A percentile compares a stretch with the other conserved stretches of the same genome.
phyloP scores from a whole-genome alignment of 148 eudicot genomes.

The Arbutus unedo region DNA sequence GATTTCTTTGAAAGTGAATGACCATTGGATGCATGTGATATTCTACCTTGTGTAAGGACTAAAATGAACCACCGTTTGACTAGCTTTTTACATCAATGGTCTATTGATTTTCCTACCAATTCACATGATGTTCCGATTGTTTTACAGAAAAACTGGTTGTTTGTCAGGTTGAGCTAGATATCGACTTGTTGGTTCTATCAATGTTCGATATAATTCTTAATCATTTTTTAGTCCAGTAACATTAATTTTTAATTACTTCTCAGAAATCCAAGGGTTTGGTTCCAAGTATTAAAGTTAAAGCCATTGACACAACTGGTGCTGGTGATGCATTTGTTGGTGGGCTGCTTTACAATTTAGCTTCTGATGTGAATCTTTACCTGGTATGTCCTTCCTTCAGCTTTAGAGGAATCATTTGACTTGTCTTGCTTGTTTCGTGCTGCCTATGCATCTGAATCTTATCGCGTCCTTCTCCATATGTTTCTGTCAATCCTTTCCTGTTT shows the following conservation, averaged over 20 bases:
- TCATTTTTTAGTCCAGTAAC: neutral
- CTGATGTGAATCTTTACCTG: constrained; percentile 52
- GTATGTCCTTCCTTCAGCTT: constrained; percentile 26
- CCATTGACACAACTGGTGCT: constrained; percentile 94
- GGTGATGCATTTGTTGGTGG: constrained; percentile 94
- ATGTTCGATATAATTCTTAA: neutral
- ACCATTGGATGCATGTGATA: neutral
- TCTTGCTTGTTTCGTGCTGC: constrained; percentile 14
- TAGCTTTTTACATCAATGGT: neutral
- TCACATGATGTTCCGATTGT: neutral
- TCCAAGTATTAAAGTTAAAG: constrained; percentile 50
- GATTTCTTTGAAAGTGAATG: neutral
- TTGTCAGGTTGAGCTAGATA: neutral
- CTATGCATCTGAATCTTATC: neutral
- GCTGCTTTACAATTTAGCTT: constrained; percentile 54
- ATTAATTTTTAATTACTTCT: constrained; percentile 10
- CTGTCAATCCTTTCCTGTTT: neutral
- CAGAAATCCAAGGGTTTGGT: constrained; percentile 80
- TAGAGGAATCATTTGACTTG: neutral
- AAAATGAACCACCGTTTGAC: neutral
- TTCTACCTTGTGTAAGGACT: neutral
- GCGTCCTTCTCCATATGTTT: neutral
- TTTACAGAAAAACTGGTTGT: neutral
- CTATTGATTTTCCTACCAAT: neutral
- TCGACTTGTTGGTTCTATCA: neutral